Percentiles rank a stretch among this genome's conserved stretches.
Conservation (phyloP, 78 protist genomes). For the Dictyostelium purpureum region DNA sequence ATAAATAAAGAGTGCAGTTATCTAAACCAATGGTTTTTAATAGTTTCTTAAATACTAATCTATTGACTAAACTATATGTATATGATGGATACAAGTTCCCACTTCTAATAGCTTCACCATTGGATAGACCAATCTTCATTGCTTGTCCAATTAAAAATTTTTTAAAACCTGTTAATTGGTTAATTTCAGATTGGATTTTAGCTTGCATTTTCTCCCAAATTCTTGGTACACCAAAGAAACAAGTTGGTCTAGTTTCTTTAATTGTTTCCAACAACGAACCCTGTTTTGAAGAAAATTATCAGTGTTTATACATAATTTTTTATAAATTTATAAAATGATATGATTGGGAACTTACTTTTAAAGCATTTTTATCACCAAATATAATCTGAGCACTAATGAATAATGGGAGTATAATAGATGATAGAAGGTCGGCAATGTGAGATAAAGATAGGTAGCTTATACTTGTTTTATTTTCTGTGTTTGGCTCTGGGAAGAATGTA, state of each 20-base stretch:
- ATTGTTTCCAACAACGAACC: constrained; percentile 70
- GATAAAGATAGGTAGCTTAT: constrained; percentile 88
- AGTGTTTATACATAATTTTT: not conserved
- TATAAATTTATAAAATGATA: not conserved
- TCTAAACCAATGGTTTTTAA: constrained; percentile 80
- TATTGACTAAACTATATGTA: constrained; percentile 51
- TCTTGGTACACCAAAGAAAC: constrained; percentile 90
- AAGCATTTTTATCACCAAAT: constrained; percentile 86
- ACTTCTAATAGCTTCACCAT: constrained; percentile 4
- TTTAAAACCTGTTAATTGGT: constrained; percentile 21
- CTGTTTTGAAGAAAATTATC: not conserved
- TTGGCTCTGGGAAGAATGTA: not conserved
- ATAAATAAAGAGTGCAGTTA: constrained; percentile 28
- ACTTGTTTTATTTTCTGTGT: not conserved
- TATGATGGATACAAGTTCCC: constrained; percentile 34
- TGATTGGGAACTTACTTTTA: constrained; percentile 43
- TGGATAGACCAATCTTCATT: constrained; percentile 46
- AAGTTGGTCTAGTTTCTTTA: constrained; percentile 82
- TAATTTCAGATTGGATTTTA: constrained; percentile 14
- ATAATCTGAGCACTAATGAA: constrained; percentile 30
- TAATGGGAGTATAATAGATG: constrained; percentile 69
- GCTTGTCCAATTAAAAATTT: constrained; percentile 78
- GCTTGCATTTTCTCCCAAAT: constrained; percentile 94
- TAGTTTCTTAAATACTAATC: constrained; percentile 79
- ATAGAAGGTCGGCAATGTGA: constrained; percentile 91